These are phyloP conservation scores for Eutrema japonicum DNA, from an alignment of 345 rosid species.

Conservation along the genomic window DNA sequence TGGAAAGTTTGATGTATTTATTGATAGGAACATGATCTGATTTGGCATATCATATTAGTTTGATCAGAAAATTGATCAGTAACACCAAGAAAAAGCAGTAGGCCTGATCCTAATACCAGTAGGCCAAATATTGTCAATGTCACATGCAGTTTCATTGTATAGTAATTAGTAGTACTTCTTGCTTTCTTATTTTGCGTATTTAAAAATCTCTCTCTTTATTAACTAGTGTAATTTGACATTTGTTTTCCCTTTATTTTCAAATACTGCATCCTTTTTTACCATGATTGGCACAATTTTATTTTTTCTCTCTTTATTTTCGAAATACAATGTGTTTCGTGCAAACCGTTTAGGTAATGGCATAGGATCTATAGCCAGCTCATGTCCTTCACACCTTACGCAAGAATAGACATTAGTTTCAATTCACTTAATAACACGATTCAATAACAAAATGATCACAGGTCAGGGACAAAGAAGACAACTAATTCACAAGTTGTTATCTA, in stretches of 20 bases:
- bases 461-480: conserved; percentile 1
- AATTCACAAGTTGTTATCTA: conserved; percentile 34
- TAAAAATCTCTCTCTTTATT: no score
- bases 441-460: conserved; percentile 14
- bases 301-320: no score
- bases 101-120: no score
- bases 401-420: neutral
- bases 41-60: neutral
- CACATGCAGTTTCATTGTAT: neutral
- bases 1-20: neutral
- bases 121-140: neutral
- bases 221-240: no score
- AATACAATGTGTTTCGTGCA: no score
- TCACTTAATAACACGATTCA: conserved; percentile 16
- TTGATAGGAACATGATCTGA: neutral
- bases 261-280: no score
- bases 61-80: neutral
- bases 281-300: no score
- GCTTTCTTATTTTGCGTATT: no score
- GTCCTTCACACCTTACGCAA: neutral
- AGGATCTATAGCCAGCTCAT: neutral
- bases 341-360: neutral
- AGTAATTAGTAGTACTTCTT: neutral
- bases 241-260: no score
- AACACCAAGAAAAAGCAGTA: neutral